A percentile compares a stretch with the other conserved stretches of the same genome.
These are phyloP conservation scores for Sarocladium kiliense DNA, from an alignment of 2,329 filamentous ascomycete species.

Conservation along the genomic window DNA sequence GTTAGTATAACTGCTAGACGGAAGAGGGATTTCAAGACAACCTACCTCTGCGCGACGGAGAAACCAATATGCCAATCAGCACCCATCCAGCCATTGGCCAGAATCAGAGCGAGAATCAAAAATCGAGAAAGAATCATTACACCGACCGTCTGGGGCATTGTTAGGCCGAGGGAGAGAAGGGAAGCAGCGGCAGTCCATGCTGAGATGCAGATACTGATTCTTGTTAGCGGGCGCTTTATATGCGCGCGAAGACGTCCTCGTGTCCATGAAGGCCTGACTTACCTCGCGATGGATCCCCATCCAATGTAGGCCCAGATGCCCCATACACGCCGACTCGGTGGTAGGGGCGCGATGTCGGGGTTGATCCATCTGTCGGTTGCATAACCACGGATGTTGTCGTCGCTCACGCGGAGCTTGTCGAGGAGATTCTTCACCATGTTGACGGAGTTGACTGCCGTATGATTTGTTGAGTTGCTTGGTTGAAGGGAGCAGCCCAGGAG, in stretches of 20 bases:
- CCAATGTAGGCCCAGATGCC: background rate
- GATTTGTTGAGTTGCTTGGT: too few species aligned
- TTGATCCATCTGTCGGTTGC: conserved; percentile 9
- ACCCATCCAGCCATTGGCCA: conserved; percentile 23
- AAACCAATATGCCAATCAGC: conserved; percentile 27
- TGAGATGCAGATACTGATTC: background rate
- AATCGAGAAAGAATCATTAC: conserved; percentile 11
- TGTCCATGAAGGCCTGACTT: too few species aligned
- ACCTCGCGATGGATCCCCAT: background rate
- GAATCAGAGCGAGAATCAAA: background rate
- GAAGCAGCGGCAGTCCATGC: conserved; percentile 20
- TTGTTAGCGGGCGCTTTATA: too few species aligned
- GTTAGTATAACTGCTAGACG: too few species aligned
- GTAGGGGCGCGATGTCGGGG: conserved; percentile 8
- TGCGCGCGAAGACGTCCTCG: too few species aligned
- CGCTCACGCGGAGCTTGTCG: background rate
- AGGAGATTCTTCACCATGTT: too few species aligned
- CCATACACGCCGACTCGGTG: conserved; percentile 16
- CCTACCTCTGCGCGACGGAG: conserved; percentile 35
- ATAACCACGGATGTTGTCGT: background rate
- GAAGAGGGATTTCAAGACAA: too few species aligned
- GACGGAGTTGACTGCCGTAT: too few species aligned
- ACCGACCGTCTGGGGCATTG: conserved; percentile 37
- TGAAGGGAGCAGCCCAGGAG: too few species aligned
- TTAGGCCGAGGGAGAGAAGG: conserved; percentile 34